A percentile compares a stretch with the other conserved stretches of the same genome.
Evolutionary conservation across 1,284 basidiomycete species (phyloP).

Genomic region (Heterobasidion annosum): DNA sequence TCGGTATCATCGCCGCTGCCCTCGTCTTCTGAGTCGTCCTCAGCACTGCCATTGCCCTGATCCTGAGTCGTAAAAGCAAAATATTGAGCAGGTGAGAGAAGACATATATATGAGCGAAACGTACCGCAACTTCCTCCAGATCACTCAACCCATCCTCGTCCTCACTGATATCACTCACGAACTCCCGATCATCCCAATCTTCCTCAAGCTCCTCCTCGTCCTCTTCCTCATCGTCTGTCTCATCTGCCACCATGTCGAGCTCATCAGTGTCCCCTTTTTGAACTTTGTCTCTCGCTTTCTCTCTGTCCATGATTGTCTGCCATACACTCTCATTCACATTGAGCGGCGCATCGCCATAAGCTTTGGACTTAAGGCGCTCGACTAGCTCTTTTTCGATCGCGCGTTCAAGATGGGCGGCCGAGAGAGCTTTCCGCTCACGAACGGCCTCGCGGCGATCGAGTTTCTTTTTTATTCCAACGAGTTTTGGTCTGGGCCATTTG

Average conservation of each 20-base stretch:
- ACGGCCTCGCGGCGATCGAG: constrained; percentile 90
- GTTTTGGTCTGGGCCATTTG: constrained; percentile 60
- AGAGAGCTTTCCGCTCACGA: constrained; percentile 92
- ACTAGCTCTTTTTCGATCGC: constrained; percentile 96
- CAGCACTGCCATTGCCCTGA: constrained; percentile 2
- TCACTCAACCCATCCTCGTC: constrained; percentile 62
- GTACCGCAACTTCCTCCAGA: constrained; percentile 59
- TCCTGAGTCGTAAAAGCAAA: background rate
- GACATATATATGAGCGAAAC: constrained; percentile 10
- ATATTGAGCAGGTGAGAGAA: background rate
- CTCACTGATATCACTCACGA: constrained; percentile 78
- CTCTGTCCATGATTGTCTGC: constrained; percentile 78
- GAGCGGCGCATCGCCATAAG: constrained; percentile 94
- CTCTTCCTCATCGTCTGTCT: constrained; percentile 39
- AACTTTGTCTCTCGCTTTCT: constrained; percentile 33
- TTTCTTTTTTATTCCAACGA: constrained; percentile 96
- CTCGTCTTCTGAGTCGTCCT: constrained; percentile 6
- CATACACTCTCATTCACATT: constrained; percentile 99
- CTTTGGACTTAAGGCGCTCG: constrained; percentile 91
- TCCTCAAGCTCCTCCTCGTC: constrained; percentile 48
- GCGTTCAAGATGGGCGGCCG: constrained; percentile 89
- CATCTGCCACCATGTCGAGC: constrained; percentile 45
- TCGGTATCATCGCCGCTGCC: background rate
- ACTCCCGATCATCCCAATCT: constrained; percentile 70
- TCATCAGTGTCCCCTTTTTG: constrained; percentile 38